Base-by-base conservation (phyloP, 768 basidiomycete species). In the Candolleomyces efflorescens region DNA sequence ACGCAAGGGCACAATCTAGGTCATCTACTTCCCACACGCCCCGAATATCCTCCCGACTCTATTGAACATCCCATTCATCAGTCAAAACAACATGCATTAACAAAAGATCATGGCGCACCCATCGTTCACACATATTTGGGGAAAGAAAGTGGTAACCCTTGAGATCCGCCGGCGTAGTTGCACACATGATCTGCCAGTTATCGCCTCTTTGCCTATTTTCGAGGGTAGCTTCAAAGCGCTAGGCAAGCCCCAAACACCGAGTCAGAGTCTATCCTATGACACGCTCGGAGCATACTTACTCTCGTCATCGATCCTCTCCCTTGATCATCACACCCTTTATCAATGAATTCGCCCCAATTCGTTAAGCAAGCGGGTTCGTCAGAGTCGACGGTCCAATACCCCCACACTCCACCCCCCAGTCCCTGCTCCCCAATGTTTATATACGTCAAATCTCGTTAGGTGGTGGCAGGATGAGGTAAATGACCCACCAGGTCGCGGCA, bases 171-270 rank as follows among this genome's bases (percentile, higher is more conserved):
- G 69, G 69, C 0, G 69, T 71, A 0, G 69, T 71, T 1, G 63
- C 63, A 47, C 69, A 71, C 69, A 69, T 71, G 22, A 71, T 68
- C 50, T 69, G 67, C 69, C 69, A 71, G 37, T 64, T 63, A 36
- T 67, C 66, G 11, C 67, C 67, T 5, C 62, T 7, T 39, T 65
- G 65, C 12, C 69, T 60, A 37, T 69, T 64, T 41, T 67, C 64
- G 5, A 71, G 63, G 17, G 51, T 59, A 17, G 68, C 67, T 56
- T 63, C 61, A 48, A 68, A 46, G 20, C 65, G 64, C 68, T 69
- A 54, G 3, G 18, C 17, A 4, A 50, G 11, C 32, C n/a, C 32
- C 6, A 32, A 32, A 32, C 32, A 5, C 11, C 32, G 11, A 45
- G 5, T 52, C 3, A 53, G 20, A 41, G 22, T 13, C 27, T 32